A percentile compares a stretch with the other conserved stretches of the same genome.
These are phyloP conservation scores for Condylostoma magnum DNA, from an alignment of 169 alveolate genomes.

Conservation along the genomic window DNA sequence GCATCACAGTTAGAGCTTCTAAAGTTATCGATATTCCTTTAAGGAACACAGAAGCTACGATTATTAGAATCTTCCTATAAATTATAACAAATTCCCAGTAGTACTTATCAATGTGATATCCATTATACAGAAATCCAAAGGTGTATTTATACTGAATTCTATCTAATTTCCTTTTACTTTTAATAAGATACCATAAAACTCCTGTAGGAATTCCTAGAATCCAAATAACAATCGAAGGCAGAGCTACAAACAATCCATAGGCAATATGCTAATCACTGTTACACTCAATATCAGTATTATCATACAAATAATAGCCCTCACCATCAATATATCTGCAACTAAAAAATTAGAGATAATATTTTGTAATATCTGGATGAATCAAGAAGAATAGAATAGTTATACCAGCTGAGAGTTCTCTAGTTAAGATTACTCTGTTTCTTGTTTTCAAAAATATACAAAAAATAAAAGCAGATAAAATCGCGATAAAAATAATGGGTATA, in stretches of 20 bases:
- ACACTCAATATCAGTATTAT: constrained; percentile 32
- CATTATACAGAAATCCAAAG: constrained; percentile 46
- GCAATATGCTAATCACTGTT: constrained; percentile 32
- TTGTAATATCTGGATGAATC: constrained; percentile 43
- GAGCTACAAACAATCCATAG: constrained; percentile 33
- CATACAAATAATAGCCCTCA: neutral
- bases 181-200: constrained; percentile 8
- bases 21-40: neutral
- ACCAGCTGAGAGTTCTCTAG: constrained; percentile 25
- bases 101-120: constrained; percentile 27
- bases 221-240: constrained; percentile 48
- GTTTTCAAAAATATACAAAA: neutral
- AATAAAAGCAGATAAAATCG: neutral
- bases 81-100: constrained; percentile 49
- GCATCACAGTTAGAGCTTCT: constrained; percentile 28
- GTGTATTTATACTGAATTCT: neutral
- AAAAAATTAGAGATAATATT: constrained; percentile 33
- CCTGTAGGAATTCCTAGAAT: constrained; percentile 47
- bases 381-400: constrained; percentile 42
- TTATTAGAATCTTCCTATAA: constrained; percentile 33
- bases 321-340: constrained; percentile 33
- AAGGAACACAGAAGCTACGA: constrained; percentile 30
- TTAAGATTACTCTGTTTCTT: neutral
- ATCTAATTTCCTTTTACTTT: constrained; percentile 8
- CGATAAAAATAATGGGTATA: neutral